Percentiles rank a stretch among this genome's conserved stretches.
Conservation (phyloP, 257 asterid species). For the Solanum sejunctum region DNA sequence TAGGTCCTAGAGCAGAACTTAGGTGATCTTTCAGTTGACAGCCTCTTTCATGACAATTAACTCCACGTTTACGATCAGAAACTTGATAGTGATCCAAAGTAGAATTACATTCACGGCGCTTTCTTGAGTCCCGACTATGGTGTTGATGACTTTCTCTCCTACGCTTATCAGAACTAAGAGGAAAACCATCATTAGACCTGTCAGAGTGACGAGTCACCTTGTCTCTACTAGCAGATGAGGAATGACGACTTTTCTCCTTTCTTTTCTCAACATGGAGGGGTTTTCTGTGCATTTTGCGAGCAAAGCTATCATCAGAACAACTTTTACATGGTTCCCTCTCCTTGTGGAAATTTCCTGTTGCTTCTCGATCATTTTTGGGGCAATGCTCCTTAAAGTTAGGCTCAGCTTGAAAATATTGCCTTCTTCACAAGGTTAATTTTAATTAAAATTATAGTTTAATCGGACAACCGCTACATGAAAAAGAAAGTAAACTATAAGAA, state of each 20-base stretch:
- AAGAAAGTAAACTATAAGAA: not conserved
- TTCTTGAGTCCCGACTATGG: conserved; percentile 34
- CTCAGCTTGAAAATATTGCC: conserved; percentile 22
- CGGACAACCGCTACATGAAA: not conserved
- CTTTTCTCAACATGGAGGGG: conserved; percentile 31
- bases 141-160: conserved; percentile 27
- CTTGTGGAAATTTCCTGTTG: conserved; percentile 11
- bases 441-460: not conserved
- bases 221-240: conserved; percentile 34
- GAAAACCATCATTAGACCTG: conserved; percentile 30
- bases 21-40: conserved; percentile 2
- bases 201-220: conserved; percentile 26
- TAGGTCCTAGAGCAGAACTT: conserved; percentile 5
- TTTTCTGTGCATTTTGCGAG: conserved; percentile 23
- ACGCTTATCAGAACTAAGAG: conserved; percentile 31
- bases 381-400: conserved; percentile 20
- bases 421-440: conserved; percentile 18
- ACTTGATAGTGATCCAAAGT: conserved; percentile 27
- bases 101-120: conserved; percentile 33
- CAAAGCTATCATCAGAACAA: conserved; percentile 43
- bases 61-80: conserved; percentile 18
- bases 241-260: conserved; percentile 25
- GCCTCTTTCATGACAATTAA: conserved; percentile 12
- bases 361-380: conserved; percentile 13
- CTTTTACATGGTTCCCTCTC: conserved; percentile 27